These are phyloP conservation scores for Gastrolobium villosum DNA, from an alignment of 306 rosid genomes.

Conservation along the genomic window DNA sequence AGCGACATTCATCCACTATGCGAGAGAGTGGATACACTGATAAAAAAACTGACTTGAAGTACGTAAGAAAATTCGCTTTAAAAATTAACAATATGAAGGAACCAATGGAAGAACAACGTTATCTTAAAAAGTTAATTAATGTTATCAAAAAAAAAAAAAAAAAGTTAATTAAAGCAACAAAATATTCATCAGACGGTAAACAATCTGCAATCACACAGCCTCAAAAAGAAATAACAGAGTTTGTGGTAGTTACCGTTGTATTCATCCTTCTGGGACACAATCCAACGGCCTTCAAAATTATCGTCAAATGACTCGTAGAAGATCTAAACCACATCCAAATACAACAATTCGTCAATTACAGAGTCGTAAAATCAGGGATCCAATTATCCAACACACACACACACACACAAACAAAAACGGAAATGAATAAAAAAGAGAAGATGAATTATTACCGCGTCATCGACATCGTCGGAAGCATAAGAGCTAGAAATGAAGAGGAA, in stretches of 20 bases:
- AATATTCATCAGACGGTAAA: background rate
- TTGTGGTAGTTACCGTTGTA: slow-evolving; percentile 60
- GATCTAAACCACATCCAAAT: slow-evolving; percentile 53
- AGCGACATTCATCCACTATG: background rate
- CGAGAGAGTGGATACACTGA: background rate
- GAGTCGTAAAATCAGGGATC: slow-evolving; percentile 26
- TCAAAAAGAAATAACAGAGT: background rate
- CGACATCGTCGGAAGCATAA: slow-evolving; percentile 69
- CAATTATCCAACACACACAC: background rate
- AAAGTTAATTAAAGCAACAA: background rate
- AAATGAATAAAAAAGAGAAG: background rate
- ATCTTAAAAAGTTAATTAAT: background rate
- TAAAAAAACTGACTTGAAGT: background rate
- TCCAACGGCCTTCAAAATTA: slow-evolving; percentile 82
- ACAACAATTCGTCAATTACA: background rate
- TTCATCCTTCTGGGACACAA: slow-evolving; percentile 71
- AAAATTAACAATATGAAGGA: background rate
- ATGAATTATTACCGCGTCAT: slow-evolving; percentile 40
- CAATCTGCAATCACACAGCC: background rate
- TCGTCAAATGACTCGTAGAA: slow-evolving; percentile 91
- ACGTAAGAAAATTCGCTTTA: background rate
- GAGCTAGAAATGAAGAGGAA: slow-evolving; percentile 54
- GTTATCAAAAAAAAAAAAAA: too few relatives aligned
- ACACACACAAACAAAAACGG: background rate
- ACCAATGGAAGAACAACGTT: background rate